Base-by-base conservation (phyloP, 352 stramenopile species). In the Phytophthora citricola region DNA sequence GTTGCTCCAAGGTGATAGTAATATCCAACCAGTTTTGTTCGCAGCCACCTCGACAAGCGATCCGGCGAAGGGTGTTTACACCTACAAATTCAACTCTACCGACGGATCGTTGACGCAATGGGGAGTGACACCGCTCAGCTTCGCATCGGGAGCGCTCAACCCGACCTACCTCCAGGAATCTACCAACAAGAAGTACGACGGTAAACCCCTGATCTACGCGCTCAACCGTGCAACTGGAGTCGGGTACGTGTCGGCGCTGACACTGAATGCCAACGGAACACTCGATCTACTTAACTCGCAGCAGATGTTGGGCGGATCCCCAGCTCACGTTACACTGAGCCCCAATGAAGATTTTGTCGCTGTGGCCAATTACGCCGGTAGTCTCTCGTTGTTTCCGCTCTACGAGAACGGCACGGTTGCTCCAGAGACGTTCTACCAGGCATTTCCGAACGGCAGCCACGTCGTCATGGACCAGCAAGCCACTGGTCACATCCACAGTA, bases 341-440 rank as follows among this genome's bases (percentile, higher is more conserved):
- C 71, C 81, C 2, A 69, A 77, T 26, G 70, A 80, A n/a, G 54
- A 78, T 38, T 88, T 81, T 34, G 63, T 88, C 11, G 66, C 69
- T 9, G 78, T 79, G 3, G 67, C 81, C 45, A 90, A 84, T 66
- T 90, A 85, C 46, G 78, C 63, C 24, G 81, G 81, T 41, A 85
- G 71, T 48, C 57, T 90, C 15, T 71, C 67, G 17, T 51, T 90
- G 17, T 88, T 76, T 57, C 75, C 78, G 1, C 46, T 90, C 7
- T 54, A 75, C 11, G 36, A 56, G 4, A 52, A 87, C 45, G 81
- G 81, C 2, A 75, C 73, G 31, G 62, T 90, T 15, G 41, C 43
- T 1, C 17, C 52, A 0, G 46, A 59, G 22, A 63, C 71, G 5
- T 76, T 73, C 45, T 68, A 78, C 32, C 56, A 81, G 57, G 49